Conservation (phyloP, 257 asterid genomes). For the Fraxinus pennsylvanica region DNA sequence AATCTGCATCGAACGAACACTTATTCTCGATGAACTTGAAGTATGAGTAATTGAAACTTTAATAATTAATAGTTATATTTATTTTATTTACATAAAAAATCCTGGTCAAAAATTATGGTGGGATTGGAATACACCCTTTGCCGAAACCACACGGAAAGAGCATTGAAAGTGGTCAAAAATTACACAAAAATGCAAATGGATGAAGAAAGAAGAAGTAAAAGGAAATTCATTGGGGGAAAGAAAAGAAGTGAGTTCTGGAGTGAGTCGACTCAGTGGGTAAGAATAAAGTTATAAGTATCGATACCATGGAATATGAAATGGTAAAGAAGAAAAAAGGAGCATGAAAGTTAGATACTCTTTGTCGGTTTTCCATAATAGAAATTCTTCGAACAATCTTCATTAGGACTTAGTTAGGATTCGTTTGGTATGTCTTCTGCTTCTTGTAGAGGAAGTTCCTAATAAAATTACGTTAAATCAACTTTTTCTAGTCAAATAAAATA, state of each 20-base stretch:
- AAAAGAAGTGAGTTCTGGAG: conserved; percentile 4
- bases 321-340: conserved; percentile 45
- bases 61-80: too few relatives aligned
- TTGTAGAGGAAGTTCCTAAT: too few relatives aligned
- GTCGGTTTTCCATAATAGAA: conserved; percentile 39
- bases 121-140: conserved; percentile 11
- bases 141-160: conserved; percentile 25
- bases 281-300: conserved; percentile 31
- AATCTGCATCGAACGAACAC: not conserved
- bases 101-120: not conserved
- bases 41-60: too few relatives aligned
- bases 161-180: conserved; percentile 8
- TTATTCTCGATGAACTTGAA: too few relatives aligned
- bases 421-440: too few relatives aligned
- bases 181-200: not conserved
- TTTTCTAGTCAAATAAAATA: too few relatives aligned
- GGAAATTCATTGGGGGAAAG: not conserved
- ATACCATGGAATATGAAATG: conserved; percentile 35
- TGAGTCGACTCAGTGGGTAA: conserved; percentile 16
- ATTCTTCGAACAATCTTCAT: not conserved
- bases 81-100: not conserved
- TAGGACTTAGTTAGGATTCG: not conserved
- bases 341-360: conserved; percentile 53
- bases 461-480: too few relatives aligned
- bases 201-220: not conserved